These are phyloP conservation scores for Sarcomyxa edulis DNA, from an alignment of 768 basidiomycete genomes.

Conservation along the genomic window DNA sequence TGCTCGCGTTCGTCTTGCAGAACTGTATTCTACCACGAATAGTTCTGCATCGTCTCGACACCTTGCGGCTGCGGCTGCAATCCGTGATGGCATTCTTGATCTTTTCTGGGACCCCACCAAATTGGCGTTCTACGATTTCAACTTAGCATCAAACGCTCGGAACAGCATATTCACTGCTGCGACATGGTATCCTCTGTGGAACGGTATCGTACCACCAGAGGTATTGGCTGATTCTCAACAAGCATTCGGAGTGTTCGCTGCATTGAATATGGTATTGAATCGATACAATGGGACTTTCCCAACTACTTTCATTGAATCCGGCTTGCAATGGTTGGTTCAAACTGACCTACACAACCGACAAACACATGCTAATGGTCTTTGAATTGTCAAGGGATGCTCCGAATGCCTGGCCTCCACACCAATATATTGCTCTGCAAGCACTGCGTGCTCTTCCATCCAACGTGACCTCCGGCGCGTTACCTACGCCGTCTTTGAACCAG, in stretches of 20 bases:
- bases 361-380: neutral
- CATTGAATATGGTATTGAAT: constrained; percentile 73
- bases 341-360: neutral
- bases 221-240: constrained; percentile 49
- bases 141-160: constrained; percentile 61
- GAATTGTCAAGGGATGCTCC: constrained; percentile 61
- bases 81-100: constrained; percentile 75
- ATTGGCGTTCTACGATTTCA: constrained; percentile 92
- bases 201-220: constrained; percentile 74
- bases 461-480: constrained; percentile 52
- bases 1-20: constrained; percentile 53
- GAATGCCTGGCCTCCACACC: constrained; percentile 87
- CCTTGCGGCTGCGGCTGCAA: constrained; percentile 43
- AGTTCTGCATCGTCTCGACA: constrained; percentile 42
- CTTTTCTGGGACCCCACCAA: constrained; percentile 79
- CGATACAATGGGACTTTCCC: constrained; percentile 88
- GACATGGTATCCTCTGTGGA: constrained; percentile 84
- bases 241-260: constrained; percentile 68
- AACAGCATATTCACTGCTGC: constrained; percentile 68
- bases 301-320: constrained; percentile 69
- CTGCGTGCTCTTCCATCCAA: constrained; percentile 71
- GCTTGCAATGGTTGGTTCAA: constrained; percentile 66
- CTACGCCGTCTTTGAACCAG: constrained; percentile 41
- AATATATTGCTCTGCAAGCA: constrained; percentile 75
- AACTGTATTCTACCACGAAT: constrained; percentile 49